Evolutionary conservation across 805 yeast species (phyloP).

Genomic region (Zygotorulaspora florentina): DNA sequence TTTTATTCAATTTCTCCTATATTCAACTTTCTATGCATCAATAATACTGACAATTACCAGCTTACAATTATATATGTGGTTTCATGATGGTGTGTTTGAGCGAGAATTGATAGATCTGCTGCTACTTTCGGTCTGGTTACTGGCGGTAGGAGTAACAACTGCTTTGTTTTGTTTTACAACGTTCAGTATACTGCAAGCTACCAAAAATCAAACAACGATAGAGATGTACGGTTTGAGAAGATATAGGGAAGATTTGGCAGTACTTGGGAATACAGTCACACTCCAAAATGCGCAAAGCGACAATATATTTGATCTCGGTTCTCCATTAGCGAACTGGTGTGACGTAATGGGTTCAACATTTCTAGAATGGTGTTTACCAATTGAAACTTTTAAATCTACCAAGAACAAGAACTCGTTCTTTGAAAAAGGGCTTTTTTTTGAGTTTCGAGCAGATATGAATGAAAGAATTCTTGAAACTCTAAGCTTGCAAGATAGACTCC

Average conservation of each 20-base stretch:
- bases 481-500: constrained; percentile 29
- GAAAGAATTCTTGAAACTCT: constrained; percentile 38
- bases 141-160: constrained; percentile 49
- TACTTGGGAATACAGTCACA: constrained; percentile 33
- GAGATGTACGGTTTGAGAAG: constrained; percentile 62
- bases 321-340: constrained; percentile 50
- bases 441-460: constrained; percentile 34
- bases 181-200: constrained; percentile 55
- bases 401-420: constrained; percentile 31
- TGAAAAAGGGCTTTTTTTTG: constrained; percentile 50
- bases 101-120: constrained; percentile 49
- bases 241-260: constrained; percentile 39
- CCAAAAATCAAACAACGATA: constrained; percentile 71
- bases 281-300: constrained; percentile 46
- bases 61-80: constrained; percentile 45
- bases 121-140: constrained; percentile 54
- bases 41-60: constrained; percentile 41
- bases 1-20: constrained; percentile 68
- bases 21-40: constrained; percentile 46
- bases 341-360: constrained; percentile 67
- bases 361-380: constrained; percentile 71
- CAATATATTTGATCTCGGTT: constrained; percentile 76
- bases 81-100: constrained; percentile 39
- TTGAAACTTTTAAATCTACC: constrained; percentile 24
- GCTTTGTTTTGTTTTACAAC: constrained; percentile 55